A percentile compares a stretch with the other conserved stretches of the same genome.
These are phyloP conservation scores for Capsaspora owczarzaki DNA, from an alignment of 78 protist species.

Conservation along the genomic window DNA sequence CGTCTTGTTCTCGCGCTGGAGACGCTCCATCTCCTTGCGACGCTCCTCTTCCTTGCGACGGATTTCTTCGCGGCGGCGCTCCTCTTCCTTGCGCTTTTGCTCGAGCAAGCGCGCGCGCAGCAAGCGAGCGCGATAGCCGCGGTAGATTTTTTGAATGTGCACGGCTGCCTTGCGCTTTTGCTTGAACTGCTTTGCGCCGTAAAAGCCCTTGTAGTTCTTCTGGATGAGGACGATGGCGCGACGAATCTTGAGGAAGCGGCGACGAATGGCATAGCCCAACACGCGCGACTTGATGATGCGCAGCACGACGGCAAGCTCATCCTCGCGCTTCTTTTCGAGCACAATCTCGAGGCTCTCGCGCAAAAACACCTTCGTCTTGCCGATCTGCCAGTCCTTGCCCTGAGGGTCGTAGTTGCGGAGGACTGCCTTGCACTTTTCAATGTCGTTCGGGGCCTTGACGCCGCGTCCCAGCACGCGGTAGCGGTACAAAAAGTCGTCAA, in stretches of 20 bases:
- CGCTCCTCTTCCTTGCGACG: background rate
- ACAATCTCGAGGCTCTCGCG: background rate
- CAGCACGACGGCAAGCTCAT: background rate
- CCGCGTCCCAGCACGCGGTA: background rate
- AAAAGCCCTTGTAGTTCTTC: background rate
- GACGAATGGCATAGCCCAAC: background rate
- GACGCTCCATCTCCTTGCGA: background rate
- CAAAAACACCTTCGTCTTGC: slow-evolving; percentile 25
- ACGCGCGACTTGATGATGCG: background rate
- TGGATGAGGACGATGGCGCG: background rate
- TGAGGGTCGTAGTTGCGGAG: background rate
- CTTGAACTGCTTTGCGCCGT: background rate
- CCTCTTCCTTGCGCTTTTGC: background rate
- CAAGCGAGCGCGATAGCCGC: slow-evolving; percentile 2
- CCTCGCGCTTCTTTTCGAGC: slow-evolving; percentile 2
- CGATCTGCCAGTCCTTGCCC: slow-evolving; percentile 15
- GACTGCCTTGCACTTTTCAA: background rate
- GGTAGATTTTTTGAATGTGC: background rate
- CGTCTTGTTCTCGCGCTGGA: background rate
- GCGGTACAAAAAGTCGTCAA: slow-evolving; percentile 26
- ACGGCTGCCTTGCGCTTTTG: background rate
- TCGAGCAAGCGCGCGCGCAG: background rate
- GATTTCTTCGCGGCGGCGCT: slow-evolving; percentile 16
- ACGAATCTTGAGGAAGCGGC: background rate
- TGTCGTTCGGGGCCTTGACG: background rate